Base-by-base conservation (phyloP, 2,329 filamentous ascomycete genomes). In the Penicillium sp. region DNA sequence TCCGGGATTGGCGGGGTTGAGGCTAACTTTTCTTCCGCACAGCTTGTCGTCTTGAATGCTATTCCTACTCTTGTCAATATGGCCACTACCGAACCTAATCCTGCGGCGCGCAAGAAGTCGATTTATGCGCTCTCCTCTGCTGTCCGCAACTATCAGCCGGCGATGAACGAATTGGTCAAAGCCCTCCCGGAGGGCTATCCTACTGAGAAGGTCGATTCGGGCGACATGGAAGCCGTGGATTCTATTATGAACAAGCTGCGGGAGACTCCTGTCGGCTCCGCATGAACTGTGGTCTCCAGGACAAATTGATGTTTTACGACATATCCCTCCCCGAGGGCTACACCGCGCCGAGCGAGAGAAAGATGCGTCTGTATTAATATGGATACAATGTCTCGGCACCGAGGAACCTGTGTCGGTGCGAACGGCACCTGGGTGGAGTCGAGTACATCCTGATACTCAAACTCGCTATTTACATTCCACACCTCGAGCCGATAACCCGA, bases 141-240 rank as follows among this genome's bases (percentile, higher is more conserved):
- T 4, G 81, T 89, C 47, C 80, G 93, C 67, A 98, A 98, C 70
- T 95, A 89, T 69, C 92, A 95, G 74, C 87, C 89, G 1, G 85
- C 72, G 1, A 71, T 85, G 59, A 78, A 85, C 59, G 77, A 78
- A 56, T 67, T 85, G 24, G 78, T 92, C 72, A 85, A 89, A 67
- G 75, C 78, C 23, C 75, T 90, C 53, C 81, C 84, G 18, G 81
- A 81, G 61, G 70, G 75, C 42, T 81, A 82, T 43, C 79, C 82
- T 64, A 69, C 69, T 1, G 75, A 78, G 27, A 83, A 82, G 59
- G 73, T 92, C n/a, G 87, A 95, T 65, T 89, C 92, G 0, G 76
- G 73, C 18, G 84, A 96, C 68, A 97, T 97, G 93, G 87, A 90
- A 46, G 84, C 82, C 6, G 83, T 95, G 35, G 89, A 96, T 69